phyloP scores from a whole-genome alignment of 2,329 filamentous ascomycete species.

The Phoma sp. region DNA sequence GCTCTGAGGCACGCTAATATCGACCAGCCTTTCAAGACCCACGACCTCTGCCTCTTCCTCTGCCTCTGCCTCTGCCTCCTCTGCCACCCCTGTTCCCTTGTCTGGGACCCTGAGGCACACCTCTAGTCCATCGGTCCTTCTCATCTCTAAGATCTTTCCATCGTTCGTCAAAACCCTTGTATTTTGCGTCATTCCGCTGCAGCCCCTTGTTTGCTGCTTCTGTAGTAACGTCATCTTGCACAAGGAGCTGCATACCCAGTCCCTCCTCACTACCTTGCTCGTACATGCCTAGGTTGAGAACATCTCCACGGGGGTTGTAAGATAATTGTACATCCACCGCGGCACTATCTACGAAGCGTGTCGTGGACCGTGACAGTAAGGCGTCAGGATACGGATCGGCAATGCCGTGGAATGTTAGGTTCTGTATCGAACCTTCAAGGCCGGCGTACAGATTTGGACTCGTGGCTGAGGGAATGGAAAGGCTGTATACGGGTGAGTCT shows the following conservation, averaged over 20 bases:
- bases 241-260: constrained; percentile 48
- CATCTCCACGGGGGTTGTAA: constrained; percentile 45
- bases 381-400: constrained; percentile 54
- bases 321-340: constrained; percentile 33
- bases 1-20: not conserved
- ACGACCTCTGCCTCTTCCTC: constrained; percentile 6
- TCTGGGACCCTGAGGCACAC: constrained; percentile 15
- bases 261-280: constrained; percentile 49
- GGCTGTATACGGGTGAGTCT: constrained; percentile 55
- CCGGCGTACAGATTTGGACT: constrained; percentile 57
- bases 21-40: not conserved
- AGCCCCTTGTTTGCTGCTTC: constrained; percentile 24
- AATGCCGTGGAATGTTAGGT: constrained; percentile 53
- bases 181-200: constrained; percentile 17
- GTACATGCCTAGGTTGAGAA: constrained; percentile 54
- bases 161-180: constrained; percentile 45
- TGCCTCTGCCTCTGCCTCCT: constrained; percentile 22
- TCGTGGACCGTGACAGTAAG: constrained; percentile 29
- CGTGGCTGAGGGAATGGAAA: constrained; percentile 53
- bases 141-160: constrained; percentile 46
- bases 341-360: not conserved
- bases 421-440: constrained; percentile 53
- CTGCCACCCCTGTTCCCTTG: constrained; percentile 16
- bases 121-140: constrained; percentile 27
- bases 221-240: constrained; percentile 47